phyloP scores from a whole-genome alignment of 1,139 yeast species.

The Sugiyamaella neomexicana region DNA sequence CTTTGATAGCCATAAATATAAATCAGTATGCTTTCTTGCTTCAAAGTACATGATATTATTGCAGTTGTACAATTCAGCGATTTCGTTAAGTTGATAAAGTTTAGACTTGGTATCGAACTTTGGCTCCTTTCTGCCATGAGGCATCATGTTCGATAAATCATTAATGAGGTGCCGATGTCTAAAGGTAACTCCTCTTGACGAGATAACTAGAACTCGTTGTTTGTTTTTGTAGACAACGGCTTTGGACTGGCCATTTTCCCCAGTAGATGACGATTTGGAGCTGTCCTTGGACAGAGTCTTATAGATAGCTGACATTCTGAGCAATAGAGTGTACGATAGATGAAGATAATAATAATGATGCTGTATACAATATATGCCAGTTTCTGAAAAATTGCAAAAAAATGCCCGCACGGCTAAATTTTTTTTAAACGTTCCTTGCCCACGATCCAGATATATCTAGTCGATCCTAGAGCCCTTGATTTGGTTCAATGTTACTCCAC shows the following conservation, averaged over 20 bases:
- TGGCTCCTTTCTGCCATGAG: slow-evolving; percentile 96
- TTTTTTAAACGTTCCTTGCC: neutral
- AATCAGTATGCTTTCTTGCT: slow-evolving; percentile 93
- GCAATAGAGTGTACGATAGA: neutral
- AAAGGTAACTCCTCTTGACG: slow-evolving; percentile 88
- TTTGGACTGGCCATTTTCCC: slow-evolving; percentile 45
- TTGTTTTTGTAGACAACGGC: slow-evolving; percentile 36
- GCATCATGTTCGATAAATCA: slow-evolving; percentile 76
- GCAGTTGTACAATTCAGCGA: slow-evolving; percentile 96
- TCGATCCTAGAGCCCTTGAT: neutral
- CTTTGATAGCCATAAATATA: slow-evolving; percentile 90
- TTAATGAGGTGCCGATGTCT: slow-evolving; percentile 93
- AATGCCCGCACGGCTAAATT: slow-evolving; percentile 9
- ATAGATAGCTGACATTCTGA: slow-evolving; percentile 59
- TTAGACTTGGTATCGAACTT: slow-evolving; percentile 92
- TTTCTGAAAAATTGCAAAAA: slow-evolving; percentile 21
- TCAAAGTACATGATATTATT: slow-evolving; percentile 93
- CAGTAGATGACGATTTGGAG: slow-evolving; percentile 40
- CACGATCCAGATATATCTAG: neutral
- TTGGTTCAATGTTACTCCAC: neutral
- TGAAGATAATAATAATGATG: neutral
- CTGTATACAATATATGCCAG: slow-evolving; percentile 8
- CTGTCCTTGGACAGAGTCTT: slow-evolving; percentile 65
- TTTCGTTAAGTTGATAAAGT: slow-evolving; percentile 84
- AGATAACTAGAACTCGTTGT: slow-evolving; percentile 67